These are phyloP conservation scores for Prunus yedoensis DNA, from an alignment of 331 rosid species.

Conservation along the genomic window DNA sequence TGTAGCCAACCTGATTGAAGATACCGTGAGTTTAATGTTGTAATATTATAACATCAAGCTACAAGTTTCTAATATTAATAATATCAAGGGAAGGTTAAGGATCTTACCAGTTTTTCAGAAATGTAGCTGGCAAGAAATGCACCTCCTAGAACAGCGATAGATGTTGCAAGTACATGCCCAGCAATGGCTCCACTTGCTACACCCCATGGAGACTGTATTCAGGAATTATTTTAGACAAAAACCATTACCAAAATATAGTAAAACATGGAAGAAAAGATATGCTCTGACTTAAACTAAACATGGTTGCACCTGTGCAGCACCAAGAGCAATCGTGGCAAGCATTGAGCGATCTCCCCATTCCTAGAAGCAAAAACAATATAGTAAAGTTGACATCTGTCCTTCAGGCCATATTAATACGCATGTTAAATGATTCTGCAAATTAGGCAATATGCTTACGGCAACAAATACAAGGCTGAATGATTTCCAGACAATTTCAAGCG, in stretches of 20 bases:
- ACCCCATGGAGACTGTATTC: conserved; percentile 91
- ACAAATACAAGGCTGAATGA: conserved; percentile 94
- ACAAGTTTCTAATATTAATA: conserved; percentile 3
- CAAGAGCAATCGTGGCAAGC: conserved; percentile 98
- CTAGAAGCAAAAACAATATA: conserved; percentile 44
- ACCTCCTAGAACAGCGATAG: conserved; percentile 84
- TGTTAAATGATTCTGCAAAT: conserved; percentile 13
- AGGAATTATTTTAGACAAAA: conserved; percentile 1
- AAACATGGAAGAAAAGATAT: background rate
- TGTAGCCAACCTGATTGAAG: conserved; percentile 79
- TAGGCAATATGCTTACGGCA: conserved; percentile 62
- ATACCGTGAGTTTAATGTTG: conserved; percentile 10
- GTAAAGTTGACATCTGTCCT: conserved; percentile 17
- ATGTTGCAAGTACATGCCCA: conserved; percentile 80
- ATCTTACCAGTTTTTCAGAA: conserved; percentile 89
- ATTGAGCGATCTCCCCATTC: conserved; percentile 99
- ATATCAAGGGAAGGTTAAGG: conserved; percentile 10
- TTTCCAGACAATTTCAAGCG: conserved; percentile 87
- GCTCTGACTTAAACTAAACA: conserved; percentile 1
- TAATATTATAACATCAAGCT: conserved; percentile 6
- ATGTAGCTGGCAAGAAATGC: conserved; percentile 92
- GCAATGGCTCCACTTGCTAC: conserved; percentile 95
- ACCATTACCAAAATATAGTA: conserved; percentile 6
- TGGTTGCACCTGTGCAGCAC: conserved; percentile 85
- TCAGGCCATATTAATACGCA: conserved; percentile 10